Percentiles rank a stretch among this genome's conserved stretches.
phyloP scores from a whole-genome alignment of 1,284 basidiomycete species.

The Porodaedalea pini region DNA sequence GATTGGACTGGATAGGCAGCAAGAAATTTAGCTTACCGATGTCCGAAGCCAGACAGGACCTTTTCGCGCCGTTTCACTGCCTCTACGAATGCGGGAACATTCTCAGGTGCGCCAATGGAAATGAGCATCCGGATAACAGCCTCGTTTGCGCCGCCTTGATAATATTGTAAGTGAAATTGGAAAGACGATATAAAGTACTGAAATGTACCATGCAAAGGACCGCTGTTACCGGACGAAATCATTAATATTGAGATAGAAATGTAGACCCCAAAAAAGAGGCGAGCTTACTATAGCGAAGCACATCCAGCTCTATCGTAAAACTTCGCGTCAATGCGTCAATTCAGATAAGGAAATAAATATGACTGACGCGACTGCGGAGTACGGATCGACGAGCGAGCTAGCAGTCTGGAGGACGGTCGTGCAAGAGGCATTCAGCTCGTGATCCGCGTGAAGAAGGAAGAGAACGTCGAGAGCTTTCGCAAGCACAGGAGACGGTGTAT shows the following conservation, averaged over 20 bases:
- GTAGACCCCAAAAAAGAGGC: neutral
- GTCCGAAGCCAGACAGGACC: constrained; percentile 83
- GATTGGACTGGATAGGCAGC: constrained; percentile 2
- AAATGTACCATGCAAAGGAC: constrained; percentile 67
- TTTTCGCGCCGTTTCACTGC: constrained; percentile 83
- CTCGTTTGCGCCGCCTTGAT: constrained; percentile 75
- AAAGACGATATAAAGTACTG: constrained; percentile 17
- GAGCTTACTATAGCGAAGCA: constrained; percentile 74
- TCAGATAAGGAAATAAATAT: constrained; percentile 12
- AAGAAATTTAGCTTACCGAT: constrained; percentile 49
- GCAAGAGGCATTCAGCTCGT: constrained; percentile 81
- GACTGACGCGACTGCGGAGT: constrained; percentile 73
- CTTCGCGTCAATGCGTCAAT: too few relatives aligned
- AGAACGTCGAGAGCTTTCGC: constrained; percentile 82
- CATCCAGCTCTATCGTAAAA: constrained; percentile 82
- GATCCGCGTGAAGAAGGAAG: constrained; percentile 86
- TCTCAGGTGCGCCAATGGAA: constrained; percentile 78
- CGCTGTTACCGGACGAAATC: constrained; percentile 40
- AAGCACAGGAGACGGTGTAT: constrained; percentile 76
- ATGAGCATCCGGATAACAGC: constrained; percentile 89
- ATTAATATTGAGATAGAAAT: neutral
- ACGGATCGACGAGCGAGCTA: constrained; percentile 85
- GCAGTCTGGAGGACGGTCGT: constrained; percentile 83
- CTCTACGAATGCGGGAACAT: constrained; percentile 80
- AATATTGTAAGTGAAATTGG: constrained; percentile 1